Evolutionary conservation across 2,329 filamentous ascomycete genomes (phyloP).

Genomic region (Aschersonia sp.): DNA sequence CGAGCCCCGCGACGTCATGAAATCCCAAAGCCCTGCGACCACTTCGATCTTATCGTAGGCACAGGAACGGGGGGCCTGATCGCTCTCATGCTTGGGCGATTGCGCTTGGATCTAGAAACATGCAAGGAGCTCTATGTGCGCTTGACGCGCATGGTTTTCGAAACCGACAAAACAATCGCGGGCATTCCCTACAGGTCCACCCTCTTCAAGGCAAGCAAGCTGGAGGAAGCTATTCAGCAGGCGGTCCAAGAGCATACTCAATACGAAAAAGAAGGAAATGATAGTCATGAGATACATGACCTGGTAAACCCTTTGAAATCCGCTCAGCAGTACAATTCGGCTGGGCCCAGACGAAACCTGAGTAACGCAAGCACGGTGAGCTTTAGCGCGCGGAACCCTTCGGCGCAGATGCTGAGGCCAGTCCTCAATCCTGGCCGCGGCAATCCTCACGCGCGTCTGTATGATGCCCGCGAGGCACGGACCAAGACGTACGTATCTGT

Average conservation of each 20-base stretch:
- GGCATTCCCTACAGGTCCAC: slow-evolving; percentile 91
- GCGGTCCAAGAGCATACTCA: slow-evolving; percentile 77
- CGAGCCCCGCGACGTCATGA: slow-evolving; percentile 79
- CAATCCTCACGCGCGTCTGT: slow-evolving; percentile 74
- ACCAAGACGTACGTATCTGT: slow-evolving; percentile 65
- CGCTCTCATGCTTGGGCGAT: slow-evolving; percentile 85
- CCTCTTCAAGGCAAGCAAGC: slow-evolving; percentile 88
- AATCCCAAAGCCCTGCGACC: slow-evolving; percentile 93
- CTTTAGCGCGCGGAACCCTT: slow-evolving; percentile 54
- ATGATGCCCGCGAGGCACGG: slow-evolving; percentile 71
- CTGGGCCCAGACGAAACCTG: slow-evolving; percentile 42
- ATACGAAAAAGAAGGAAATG: slow-evolving; percentile 70
- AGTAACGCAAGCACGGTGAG: slow-evolving; percentile 77
- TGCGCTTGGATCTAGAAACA: slow-evolving; percentile 85
- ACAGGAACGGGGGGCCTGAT: slow-evolving; percentile 93
- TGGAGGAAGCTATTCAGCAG: slow-evolving; percentile 86
- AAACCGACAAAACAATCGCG: slow-evolving; percentile 95
- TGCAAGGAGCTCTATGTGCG: slow-evolving; percentile 96
- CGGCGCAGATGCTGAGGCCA: slow-evolving; percentile 38
- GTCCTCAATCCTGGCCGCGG: slow-evolving; percentile 48
- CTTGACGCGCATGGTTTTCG: slow-evolving; percentile 86
- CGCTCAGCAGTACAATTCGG: slow-evolving; percentile 25
- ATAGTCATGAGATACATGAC: slow-evolving; percentile 32
- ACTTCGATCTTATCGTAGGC: slow-evolving; percentile 93
- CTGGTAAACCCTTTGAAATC: slow-evolving; percentile 25